These are phyloP conservation scores for Epichloe amarillans DNA, from an alignment of 2,329 filamentous ascomycete genomes.

Conservation along the genomic window DNA sequence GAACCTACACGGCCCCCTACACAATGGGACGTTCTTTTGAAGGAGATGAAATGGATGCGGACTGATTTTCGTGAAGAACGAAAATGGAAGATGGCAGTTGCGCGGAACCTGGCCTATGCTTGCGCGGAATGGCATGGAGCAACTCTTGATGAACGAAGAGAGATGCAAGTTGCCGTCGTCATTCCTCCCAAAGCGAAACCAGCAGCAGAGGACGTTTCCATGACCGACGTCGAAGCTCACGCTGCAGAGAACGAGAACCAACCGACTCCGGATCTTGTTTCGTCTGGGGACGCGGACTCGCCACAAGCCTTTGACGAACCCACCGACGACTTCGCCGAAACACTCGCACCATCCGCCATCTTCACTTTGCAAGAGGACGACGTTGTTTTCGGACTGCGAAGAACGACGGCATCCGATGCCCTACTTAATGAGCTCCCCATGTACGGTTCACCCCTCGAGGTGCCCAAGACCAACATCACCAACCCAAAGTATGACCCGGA, in stretches of 20 bases:
- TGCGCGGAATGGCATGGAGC: conserved; percentile 73
- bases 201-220: conserved; percentile 16
- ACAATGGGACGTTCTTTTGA: conserved; percentile 75
- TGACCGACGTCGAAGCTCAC: conserved; percentile 22
- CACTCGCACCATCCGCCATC: conserved; percentile 59
- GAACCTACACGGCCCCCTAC: conserved; percentile 67
- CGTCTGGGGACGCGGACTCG: conserved; percentile 49
- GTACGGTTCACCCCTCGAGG: conserved; percentile 52
- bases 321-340: conserved; percentile 28
- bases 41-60: conserved; percentile 96
- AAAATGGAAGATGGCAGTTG: conserved; percentile 80
- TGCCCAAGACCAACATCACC: conserved; percentile 43
- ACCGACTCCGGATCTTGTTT: conserved; percentile 53
- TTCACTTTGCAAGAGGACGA: conserved; percentile 75
- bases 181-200: conserved; percentile 30
- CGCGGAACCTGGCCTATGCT: conserved; percentile 65
- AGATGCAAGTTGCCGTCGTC: conserved; percentile 52
- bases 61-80: conserved; percentile 90
- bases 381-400: conserved; percentile 64
- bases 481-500: conserved; percentile 52
- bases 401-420: conserved; percentile 61
- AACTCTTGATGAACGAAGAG: conserved; percentile 45
- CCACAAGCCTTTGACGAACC: conserved; percentile 29
- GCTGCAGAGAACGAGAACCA: conserved; percentile 31
- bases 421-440: conserved; percentile 71